Evolutionary conservation across 441 rosid species (phyloP), one percentile per base, ranked within the genome.

Genomic region (Cnidoscolus chayamansa): DNA sequence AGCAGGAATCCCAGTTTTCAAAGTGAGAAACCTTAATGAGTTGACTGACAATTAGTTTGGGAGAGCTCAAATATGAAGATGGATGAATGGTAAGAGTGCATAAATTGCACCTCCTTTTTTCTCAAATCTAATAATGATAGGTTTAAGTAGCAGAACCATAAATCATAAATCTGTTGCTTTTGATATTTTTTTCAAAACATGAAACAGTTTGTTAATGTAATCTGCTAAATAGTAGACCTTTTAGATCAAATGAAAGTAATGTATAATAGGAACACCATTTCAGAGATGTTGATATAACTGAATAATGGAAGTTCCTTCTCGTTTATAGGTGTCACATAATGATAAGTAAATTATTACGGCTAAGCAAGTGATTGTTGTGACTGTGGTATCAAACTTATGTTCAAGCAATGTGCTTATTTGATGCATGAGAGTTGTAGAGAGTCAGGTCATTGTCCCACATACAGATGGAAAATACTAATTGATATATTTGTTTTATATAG

Each of bases 401-500:
- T 61, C 47, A 62, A 35, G 48, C 65, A 67, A 49, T 20, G 30
- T 35, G 32, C 53, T 40, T 68, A 20, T 57, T 56, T 13, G 54
- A 57, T 43, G 25, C n/a, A 31, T 49, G 68, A 5, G 12, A 0
- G 47, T 25, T 25, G 25, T 25, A 50, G 16, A 67, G 60, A 32
- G 31, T 10, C 12, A 60, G n/a, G 48, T n/a, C 53, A 3, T 16
- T 7, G 61, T 70, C 49, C 40, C 49, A 49, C 32, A 48, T 4
- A 53, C 1, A 59, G 13, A 43, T 20, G 30, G 15, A 2, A 25
- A 37, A 62, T 37, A 15, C 20, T 47, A 16, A 32, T 57, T 61
- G 25, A 67, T 32, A 61, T 58, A 25, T 70, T 70, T 78, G 45
- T 77, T 49, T 53, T 82, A 64, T 80, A 81, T 83, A 95, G 99